phyloP scores from a whole-genome alignment of 768 basidiomycete genomes.

The Phylloporus sp. region DNA sequence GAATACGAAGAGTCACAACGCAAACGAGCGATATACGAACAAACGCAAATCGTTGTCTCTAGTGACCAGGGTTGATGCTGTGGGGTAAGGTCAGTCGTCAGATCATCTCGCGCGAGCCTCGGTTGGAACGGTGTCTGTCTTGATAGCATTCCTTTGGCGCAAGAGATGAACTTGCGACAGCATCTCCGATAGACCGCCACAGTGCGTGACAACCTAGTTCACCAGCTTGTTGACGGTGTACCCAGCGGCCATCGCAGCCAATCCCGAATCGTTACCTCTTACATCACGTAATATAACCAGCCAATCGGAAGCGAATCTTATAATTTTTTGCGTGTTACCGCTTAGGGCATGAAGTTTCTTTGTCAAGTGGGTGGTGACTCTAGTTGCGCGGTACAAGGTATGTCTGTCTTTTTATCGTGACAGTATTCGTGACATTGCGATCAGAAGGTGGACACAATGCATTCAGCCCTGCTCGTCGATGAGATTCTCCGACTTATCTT shows the following conservation, averaged over 20 bases:
- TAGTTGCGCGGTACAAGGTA: slow-evolving; percentile 3
- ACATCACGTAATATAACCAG: slow-evolving; percentile 8
- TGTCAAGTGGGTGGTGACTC: background rate
- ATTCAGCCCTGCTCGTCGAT: slow-evolving; percentile 44
- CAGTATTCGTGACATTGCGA: background rate
- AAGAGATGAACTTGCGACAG: background rate
- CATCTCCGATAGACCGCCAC: slow-evolving; percentile 1
- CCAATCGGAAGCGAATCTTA: slow-evolving; percentile 9
- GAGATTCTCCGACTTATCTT: slow-evolving; percentile 47
- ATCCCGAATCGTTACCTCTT: background rate
- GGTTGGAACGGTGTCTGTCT: background rate
- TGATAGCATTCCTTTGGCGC: no score
- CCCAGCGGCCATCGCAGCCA: background rate
- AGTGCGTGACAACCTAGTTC: slow-evolving; percentile 13
- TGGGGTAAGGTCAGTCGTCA: slow-evolving; percentile 3
- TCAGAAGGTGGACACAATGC: slow-evolving; percentile 32
- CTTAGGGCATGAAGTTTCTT: background rate
- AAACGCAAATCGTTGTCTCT: slow-evolving; percentile 35
- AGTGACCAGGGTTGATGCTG: slow-evolving; percentile 11
- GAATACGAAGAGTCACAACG: slow-evolving; percentile 57
- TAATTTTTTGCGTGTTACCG: slow-evolving; percentile 17
- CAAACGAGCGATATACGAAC: slow-evolving; percentile 67
- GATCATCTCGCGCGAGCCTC: background rate
- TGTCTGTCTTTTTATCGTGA: background rate
- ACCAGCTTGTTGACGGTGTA: slow-evolving; percentile 3